phyloP scores from a whole-genome alignment of 1,284 basidiomycete genomes.

The Pseudozyma sp. region DNA sequence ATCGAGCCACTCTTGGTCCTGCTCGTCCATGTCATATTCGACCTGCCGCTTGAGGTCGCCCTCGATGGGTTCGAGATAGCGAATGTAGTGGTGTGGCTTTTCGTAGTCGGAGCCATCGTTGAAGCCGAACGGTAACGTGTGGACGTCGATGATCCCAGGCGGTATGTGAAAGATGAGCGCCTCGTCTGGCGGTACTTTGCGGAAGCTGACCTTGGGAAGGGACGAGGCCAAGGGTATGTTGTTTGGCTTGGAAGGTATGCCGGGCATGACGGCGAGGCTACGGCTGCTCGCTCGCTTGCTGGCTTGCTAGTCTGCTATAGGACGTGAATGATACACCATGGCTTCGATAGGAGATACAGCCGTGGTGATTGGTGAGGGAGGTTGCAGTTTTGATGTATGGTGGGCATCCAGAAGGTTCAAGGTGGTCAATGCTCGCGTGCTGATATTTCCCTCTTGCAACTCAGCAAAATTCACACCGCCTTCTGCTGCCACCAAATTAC shows the following conservation, averaged over 20 bases:
- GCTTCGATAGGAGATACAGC: not conserved
- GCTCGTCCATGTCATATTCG: conserved; percentile 99
- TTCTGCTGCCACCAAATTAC: not conserved
- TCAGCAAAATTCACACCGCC: conserved; percentile 4
- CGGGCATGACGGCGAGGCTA: conserved; percentile 32
- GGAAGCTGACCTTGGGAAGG: conserved; percentile 61
- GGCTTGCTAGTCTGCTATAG: not conserved
- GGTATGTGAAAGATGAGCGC: conserved; percentile 38
- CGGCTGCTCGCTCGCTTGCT: not conserved
- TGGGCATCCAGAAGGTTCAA: not conserved
- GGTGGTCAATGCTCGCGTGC: conserved; percentile 31
- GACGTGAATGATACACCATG: conserved; percentile 1
- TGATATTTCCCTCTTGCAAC: not conserved
- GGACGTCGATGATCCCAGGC: conserved; percentile 52
- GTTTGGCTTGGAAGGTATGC: conserved; percentile 53
- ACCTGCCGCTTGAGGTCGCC: conserved; percentile 90
- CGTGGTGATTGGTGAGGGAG: not conserved
- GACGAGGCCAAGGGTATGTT: conserved; percentile 61
- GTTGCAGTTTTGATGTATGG: not conserved
- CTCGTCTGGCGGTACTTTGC: conserved; percentile 55
- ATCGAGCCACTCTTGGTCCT: conserved; percentile 98
- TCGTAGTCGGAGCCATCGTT: conserved; percentile 82
- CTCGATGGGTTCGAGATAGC: conserved; percentile 92
- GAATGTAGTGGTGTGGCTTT: conserved; percentile 86
- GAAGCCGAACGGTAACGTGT: conserved; percentile 65